These are phyloP conservation scores for Tolypocladium endophyticum DNA, from an alignment of 2,329 filamentous ascomycete genomes.

Conservation along the genomic window DNA sequence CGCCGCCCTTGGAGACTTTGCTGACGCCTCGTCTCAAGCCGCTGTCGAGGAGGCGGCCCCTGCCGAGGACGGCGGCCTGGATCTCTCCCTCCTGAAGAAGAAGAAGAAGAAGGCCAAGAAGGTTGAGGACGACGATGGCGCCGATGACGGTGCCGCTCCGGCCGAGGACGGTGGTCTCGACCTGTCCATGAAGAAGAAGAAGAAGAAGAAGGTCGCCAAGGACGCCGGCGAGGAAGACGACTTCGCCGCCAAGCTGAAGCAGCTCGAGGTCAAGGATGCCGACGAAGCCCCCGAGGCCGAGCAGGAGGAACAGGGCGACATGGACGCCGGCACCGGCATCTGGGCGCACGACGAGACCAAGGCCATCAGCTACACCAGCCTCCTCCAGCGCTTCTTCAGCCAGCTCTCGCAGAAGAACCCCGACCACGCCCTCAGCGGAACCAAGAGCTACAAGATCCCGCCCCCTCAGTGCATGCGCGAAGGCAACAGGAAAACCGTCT, in stretches of 20 bases:
- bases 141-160: slow-evolving; percentile 33
- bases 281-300: slow-evolving; percentile 40
- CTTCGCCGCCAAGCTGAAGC: slow-evolving; percentile 50
- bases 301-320: slow-evolving; percentile 57
- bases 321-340: slow-evolving; percentile 80
- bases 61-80: slow-evolving; percentile 41
- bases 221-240: slow-evolving; percentile 53
- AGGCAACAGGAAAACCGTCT: slow-evolving; percentile 99
- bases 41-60: slow-evolving; percentile 33
- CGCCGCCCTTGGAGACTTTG: slow-evolving; percentile 43
- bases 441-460: slow-evolving; percentile 97
- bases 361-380: slow-evolving; percentile 71
- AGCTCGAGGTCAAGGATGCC: slow-evolving; percentile 56
- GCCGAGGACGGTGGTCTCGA: slow-evolving; percentile 43
- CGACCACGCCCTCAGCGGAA: slow-evolving; percentile 79
- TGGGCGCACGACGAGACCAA: slow-evolving; percentile 75
- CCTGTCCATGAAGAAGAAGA: slow-evolving; percentile 75
- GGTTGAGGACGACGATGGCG: slow-evolving; percentile 32
- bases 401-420: slow-evolving; percentile 94
- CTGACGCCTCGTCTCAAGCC: slow-evolving; percentile 35
- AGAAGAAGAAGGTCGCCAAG: slow-evolving; percentile 50
- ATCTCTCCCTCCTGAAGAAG: slow-evolving; percentile 68
- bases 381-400: slow-evolving; percentile 88
- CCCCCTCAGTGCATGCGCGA: slow-evolving; percentile 97
- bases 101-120: slow-evolving; percentile 55